Percentiles rank a stretch among this genome's conserved stretches.
phyloP scores from a whole-genome alignment of 352 stramenopile species.

The Phytophthora pseudosyringae region DNA sequence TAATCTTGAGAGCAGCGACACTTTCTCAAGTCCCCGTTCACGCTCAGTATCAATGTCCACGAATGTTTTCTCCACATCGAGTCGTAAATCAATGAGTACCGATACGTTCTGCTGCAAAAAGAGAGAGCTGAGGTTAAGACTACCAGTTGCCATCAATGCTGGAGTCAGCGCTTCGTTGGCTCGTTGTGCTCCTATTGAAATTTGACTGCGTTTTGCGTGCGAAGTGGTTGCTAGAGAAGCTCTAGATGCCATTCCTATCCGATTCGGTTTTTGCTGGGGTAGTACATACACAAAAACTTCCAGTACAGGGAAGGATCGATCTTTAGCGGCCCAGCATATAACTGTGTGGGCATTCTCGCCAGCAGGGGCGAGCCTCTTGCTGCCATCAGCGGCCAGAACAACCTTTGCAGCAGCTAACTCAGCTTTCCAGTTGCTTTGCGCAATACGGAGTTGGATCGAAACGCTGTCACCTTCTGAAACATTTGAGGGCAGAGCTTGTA shows the following conservation, averaged over 20 bases:
- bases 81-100: conserved; percentile 3
- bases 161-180: not conserved
- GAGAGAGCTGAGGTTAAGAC: conserved; percentile 25
- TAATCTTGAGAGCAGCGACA: conserved; percentile 14
- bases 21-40: not conserved
- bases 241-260: conserved; percentile 1
- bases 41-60: not conserved
- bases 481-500: conserved; percentile 7
- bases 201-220: conserved; percentile 1
- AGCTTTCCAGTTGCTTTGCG: conserved; percentile 30
- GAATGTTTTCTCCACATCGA: not conserved
- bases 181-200: conserved; percentile 1
- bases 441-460: conserved; percentile 17
- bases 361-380: not conserved
- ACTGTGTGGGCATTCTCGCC: conserved; percentile 1
- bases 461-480: conserved; percentile 20
- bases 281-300: conserved; percentile 28
- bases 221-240: conserved; percentile 9
- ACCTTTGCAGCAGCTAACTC: conserved; percentile 15
- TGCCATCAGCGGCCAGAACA: not conserved
- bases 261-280: conserved; percentile 8
- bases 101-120: conserved; percentile 29
- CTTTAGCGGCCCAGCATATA: conserved; percentile 31
- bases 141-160: conserved; percentile 21
- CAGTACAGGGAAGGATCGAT: conserved; percentile 33